Conservation (phyloP, 371 early-diverging fungal species). For the Mucor saturninus region DNA sequence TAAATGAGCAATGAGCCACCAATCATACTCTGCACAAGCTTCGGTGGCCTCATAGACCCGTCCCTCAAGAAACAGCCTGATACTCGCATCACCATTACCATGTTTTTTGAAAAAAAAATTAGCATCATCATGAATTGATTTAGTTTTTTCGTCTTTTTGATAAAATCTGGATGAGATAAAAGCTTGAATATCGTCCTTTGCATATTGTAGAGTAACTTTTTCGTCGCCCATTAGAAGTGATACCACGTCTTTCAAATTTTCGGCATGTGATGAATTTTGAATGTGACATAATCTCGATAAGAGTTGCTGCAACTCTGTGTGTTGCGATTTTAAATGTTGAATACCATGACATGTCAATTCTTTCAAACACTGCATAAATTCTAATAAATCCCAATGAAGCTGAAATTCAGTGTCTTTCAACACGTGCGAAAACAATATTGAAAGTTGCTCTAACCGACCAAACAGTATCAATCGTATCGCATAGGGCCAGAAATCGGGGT, state of each 20-base stretch:
- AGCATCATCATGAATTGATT: neutral
- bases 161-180: slow-evolving; percentile 10
- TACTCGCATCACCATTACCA: neutral
- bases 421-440: slow-evolving; percentile 3
- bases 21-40: slow-evolving; percentile 12
- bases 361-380: neutral
- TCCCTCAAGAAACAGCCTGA: slow-evolving; percentile 4
- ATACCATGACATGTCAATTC: neutral
- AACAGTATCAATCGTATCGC: slow-evolving; percentile 12
- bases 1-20: slow-evolving; percentile 26
- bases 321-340: neutral
- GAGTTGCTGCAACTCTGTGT: neutral
- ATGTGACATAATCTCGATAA: neutral
- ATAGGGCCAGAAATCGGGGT: slow-evolving; percentile 22
- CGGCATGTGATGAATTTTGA: neutral
- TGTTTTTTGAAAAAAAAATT: neutral
- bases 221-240: slow-evolving; percentile 12
- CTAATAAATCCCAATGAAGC: neutral
- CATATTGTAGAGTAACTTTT: neutral
- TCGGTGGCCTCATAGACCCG: slow-evolving; percentile 9
- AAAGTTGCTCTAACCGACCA: slow-evolving; percentile 11
- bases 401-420: neutral
- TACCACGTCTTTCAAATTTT: neutral
- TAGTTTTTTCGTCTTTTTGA: neutral
- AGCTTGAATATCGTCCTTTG: slow-evolving; percentile 15